Evolutionary conservation across 2,329 filamentous ascomycete genomes (phyloP).

Genomic region (Davidsoniella eucalypti): DNA sequence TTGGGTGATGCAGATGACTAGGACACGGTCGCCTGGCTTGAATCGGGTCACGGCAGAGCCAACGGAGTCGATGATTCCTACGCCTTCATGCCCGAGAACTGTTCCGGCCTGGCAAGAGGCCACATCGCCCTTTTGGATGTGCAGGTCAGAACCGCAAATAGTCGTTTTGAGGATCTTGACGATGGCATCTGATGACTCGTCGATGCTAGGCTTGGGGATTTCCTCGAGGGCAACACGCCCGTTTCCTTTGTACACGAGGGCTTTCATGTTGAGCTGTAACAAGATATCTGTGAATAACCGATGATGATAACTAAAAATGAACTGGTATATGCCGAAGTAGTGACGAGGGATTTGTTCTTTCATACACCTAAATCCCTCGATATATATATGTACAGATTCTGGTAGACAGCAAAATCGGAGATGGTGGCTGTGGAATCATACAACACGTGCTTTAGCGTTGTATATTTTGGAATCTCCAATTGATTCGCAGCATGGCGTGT

Average conservation of each 20-base stretch:
- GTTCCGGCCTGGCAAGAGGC: constrained; percentile 28
- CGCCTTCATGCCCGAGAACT: constrained; percentile 36
- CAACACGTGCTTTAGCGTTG: no score
- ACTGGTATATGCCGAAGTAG: neutral
- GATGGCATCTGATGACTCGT: constrained; percentile 29
- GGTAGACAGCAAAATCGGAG: no score
- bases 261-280: constrained; percentile 24
- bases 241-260: constrained; percentile 26
- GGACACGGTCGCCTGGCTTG: constrained; percentile 32
- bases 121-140: constrained; percentile 38
- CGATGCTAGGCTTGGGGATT: constrained; percentile 25
- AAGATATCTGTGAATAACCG: neutral
- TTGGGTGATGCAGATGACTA: constrained; percentile 34
- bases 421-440: no score
- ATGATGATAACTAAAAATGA: neutral
- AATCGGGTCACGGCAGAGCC: constrained; percentile 30
- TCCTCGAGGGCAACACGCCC: constrained; percentile 24
- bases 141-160: constrained; percentile 38
- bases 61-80: constrained; percentile 29
- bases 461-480: no score
- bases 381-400: no score
- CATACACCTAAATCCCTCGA: no score
- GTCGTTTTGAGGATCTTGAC: constrained; percentile 30
- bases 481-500: no score
- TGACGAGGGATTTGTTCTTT: no score